These are phyloP conservation scores for Myotisia sp. DNA, from an alignment of 2,329 filamentous ascomycete species.

Conservation along the genomic window DNA sequence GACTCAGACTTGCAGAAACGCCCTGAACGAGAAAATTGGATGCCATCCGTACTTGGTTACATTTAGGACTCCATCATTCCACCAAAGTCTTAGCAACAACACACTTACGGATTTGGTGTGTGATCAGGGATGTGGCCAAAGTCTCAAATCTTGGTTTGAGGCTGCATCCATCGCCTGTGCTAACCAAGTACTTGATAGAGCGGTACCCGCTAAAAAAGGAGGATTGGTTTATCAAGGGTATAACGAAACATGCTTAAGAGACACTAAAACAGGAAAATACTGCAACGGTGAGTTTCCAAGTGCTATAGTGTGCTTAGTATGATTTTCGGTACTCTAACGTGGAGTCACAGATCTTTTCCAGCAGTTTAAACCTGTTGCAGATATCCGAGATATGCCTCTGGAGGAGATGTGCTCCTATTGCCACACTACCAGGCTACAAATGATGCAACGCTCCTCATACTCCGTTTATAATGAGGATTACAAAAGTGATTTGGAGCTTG, in stretches of 20 bases:
- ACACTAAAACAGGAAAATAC: conserved; percentile 10
- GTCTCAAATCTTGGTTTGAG: conserved; percentile 9
- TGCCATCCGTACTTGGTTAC: neutral
- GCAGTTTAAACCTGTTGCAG: conserved; percentile 10
- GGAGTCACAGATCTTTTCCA: conserved; percentile 7
- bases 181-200: neutral
- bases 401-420: conserved; percentile 17
- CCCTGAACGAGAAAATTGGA: neutral
- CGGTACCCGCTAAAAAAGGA: conserved; percentile 5
- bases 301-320: neutral
- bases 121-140: conserved; percentile 8
- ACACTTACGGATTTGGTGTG: conserved; percentile 12
- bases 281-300: conserved; percentile 7
- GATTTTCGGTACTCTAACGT: neutral
- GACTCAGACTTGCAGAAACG: neutral
- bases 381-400: conserved; percentile 12
- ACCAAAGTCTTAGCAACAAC: conserved; percentile 7
- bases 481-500: conserved; percentile 3
- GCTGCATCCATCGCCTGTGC: conserved; percentile 7
- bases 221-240: conserved; percentile 11
- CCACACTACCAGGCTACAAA: conserved; percentile 10
- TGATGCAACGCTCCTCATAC: conserved; percentile 17
- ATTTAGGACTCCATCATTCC: neutral
- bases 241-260: conserved; percentile 13
- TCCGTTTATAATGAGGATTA: conserved; percentile 13